Conservation (phyloP, 306 rosid species). For the Inga oerstediana region DNA sequence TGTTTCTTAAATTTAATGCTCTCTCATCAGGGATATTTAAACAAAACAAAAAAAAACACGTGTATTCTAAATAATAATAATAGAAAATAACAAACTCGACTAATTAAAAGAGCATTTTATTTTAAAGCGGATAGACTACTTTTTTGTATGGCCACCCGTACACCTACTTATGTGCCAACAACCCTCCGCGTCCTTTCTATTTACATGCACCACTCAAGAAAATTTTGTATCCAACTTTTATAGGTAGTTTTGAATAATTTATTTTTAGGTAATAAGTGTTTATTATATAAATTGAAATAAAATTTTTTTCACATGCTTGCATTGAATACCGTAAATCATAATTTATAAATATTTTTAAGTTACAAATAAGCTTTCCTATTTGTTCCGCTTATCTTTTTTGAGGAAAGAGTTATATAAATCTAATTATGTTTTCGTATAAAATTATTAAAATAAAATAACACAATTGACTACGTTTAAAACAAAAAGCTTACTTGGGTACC, state of each 20-base stretch:
- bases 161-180: not conserved
- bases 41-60: not conserved
- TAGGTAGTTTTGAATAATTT: no score
- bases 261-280: no score
- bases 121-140: no score
- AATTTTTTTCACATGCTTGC: no score
- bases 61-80: not conserved
- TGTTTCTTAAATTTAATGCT: not conserved
- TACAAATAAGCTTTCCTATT: no score
- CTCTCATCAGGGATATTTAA: not conserved
- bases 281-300: no score
- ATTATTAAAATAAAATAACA: no score
- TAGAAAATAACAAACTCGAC: not conserved
- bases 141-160: not conserved
- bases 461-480: no score
- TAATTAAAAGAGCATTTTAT: no score
- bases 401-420: not conserved
- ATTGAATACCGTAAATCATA: fast-evolving
- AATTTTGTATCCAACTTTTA: not conserved
- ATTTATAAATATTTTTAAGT: no score
- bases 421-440: no score
- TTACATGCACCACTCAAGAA: not conserved
- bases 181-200: not conserved
- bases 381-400: not conserved
- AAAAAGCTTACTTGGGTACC: not conserved